These are phyloP conservation scores for Eimeria tenella DNA, from an alignment of 169 alveolate species.

Conservation along the genomic window DNA sequence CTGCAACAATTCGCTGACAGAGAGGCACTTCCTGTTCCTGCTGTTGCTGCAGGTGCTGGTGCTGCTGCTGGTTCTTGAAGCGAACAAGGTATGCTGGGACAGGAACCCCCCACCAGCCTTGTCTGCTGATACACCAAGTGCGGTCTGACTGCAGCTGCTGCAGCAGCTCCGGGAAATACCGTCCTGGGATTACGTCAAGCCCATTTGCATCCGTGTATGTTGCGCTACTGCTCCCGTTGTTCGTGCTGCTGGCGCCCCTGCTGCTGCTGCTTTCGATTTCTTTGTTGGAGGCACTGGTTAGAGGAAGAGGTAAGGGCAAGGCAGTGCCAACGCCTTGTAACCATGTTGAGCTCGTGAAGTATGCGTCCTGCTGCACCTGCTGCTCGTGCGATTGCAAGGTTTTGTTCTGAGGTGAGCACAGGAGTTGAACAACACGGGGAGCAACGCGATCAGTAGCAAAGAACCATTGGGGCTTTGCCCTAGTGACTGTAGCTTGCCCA, in stretches of 20 bases:
- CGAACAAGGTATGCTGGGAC: constrained; percentile 13
- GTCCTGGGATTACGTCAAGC: constrained; percentile 1
- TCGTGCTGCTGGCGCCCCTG: background rate
- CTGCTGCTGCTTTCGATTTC: constrained; percentile 1
- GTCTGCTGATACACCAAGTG: constrained; percentile 44
- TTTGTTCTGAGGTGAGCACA: background rate
- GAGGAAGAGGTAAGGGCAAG: background rate
- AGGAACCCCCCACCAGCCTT: constrained; percentile 41
- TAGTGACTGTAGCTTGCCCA: background rate
- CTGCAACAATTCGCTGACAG: constrained; percentile 9
- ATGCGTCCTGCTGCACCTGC: background rate
- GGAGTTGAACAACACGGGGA: background rate
- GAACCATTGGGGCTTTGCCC: constrained; percentile 11
- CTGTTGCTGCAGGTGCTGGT: background rate
- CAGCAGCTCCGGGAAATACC: background rate
- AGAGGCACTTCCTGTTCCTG: background rate
- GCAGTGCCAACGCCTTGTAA: background rate
- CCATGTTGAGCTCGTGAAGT: background rate
- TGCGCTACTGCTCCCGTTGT: background rate
- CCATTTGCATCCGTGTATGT: too few species aligned
- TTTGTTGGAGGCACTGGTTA: background rate
- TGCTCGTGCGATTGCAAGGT: background rate
- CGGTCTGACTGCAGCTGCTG: constrained; percentile 1
- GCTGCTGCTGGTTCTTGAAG: background rate
- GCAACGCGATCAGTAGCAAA: background rate